A percentile compares a stretch with the other conserved stretches of the same genome.
Conservation (phyloP, 2,329 filamentous ascomycete genomes). For the Penicillium sp. region DNA sequence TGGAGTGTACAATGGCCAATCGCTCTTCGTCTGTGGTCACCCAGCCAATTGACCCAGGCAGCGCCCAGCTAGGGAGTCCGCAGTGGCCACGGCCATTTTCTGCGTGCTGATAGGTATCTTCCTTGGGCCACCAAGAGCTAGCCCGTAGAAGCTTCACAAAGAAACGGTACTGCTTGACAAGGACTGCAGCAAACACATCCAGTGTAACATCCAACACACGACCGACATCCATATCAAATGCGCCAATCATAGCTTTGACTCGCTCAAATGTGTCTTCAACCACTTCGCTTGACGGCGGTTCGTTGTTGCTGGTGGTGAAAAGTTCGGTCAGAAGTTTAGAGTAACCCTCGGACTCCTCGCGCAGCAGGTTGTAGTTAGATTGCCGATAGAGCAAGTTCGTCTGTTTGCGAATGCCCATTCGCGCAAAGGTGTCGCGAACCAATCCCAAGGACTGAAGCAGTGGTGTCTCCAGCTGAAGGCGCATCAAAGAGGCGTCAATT, state of each 20-base stretch:
- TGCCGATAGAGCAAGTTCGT: conserved; percentile 94
- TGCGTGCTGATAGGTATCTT: conserved; percentile 53
- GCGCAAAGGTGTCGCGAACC: conserved; percentile 80
- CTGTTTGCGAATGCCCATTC: conserved; percentile 81
- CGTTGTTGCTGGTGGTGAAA: conserved; percentile 79
- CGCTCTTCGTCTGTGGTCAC: conserved; percentile 69
- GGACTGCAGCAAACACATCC: conserved; percentile 89
- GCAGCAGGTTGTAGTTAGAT: conserved; percentile 91
- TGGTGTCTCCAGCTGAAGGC: conserved; percentile 77
- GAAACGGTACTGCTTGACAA: conserved; percentile 91
- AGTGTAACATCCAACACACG: conserved; percentile 91
- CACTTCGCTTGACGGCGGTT: conserved; percentile 71
- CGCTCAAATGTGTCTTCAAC: conserved; percentile 86
- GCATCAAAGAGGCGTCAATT: conserved; percentile 71
- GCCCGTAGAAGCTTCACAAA: conserved; percentile 89
- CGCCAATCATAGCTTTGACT: conserved; percentile 91
- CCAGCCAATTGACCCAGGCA: conserved; percentile 68
- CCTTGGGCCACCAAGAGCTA: conserved; percentile 94
- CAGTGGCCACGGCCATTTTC: conserved; percentile 42
- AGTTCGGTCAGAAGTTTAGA: conserved; percentile 95
- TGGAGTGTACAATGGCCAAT: conserved; percentile 56
- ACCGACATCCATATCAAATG: conserved; percentile 95
- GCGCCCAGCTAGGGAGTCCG: conserved; percentile 82
- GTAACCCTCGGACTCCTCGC: conserved; percentile 95
- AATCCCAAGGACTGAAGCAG: conserved; percentile 75